Evolutionary conservation across 306 rosid species (phyloP).

Genomic region (Sechiopsis laciniata): DNA sequence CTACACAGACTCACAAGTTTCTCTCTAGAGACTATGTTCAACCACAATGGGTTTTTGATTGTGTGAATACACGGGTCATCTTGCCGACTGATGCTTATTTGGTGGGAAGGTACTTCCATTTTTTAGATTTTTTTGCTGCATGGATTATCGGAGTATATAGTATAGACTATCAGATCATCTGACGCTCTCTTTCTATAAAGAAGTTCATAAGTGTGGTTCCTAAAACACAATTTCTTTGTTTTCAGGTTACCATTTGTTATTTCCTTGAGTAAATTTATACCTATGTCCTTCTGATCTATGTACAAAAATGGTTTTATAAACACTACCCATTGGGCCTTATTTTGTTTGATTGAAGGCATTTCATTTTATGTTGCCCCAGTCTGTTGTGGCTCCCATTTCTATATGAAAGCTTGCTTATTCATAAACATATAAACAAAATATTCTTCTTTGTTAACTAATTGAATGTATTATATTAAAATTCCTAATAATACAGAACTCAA

Average conservation of each 20-base stretch:
- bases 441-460: not conserved
- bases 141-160: not conserved
- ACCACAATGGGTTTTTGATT: constrained; percentile 94
- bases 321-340: not conserved
- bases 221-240: not conserved
- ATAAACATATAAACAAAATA: no score
- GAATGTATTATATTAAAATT: not conserved
- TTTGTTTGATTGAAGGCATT: not conserved
- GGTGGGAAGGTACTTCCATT: constrained; percentile 69
- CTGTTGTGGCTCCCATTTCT: not conserved
- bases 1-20: constrained; percentile 57
- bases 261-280: not conserved
- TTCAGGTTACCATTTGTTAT: not conserved
- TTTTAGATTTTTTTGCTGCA: not conserved
- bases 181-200: not conserved
- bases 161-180: not conserved
- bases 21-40: constrained; percentile 80
- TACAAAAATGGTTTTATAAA: not conserved
- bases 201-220: not conserved
- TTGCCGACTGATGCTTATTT: constrained; percentile 64
- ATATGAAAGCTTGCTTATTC: not conserved
- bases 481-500: not conserved
- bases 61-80: constrained; percentile 65
- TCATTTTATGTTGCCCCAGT: not conserved
- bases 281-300: not conserved